Percentiles rank a stretch among this genome's conserved stretches.
Conservation (phyloP, 192 early-diverging fungal species). For the Nowakowskiella sp. region DNA sequence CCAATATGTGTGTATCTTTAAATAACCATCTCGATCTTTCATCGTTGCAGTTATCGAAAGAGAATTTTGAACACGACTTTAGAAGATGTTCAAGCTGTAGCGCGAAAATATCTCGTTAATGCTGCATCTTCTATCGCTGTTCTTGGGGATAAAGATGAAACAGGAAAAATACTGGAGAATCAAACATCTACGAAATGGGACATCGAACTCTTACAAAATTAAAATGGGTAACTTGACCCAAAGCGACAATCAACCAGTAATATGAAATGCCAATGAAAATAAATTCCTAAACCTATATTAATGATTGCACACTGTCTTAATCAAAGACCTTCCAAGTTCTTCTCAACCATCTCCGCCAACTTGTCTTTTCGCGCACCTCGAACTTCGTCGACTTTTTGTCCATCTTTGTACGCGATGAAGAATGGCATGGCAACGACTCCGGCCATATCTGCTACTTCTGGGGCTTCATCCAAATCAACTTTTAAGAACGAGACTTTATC, state of each 20-base stretch:
- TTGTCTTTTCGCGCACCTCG: slow-evolving; percentile 69
- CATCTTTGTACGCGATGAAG: slow-evolving; percentile 74
- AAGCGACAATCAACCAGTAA: too few relatives aligned
- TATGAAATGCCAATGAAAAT: too few relatives aligned
- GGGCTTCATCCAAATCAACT: slow-evolving; percentile 49
- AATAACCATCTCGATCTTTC: slow-evolving; percentile 1
- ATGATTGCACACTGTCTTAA: too few relatives aligned
- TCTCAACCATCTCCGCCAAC: slow-evolving; percentile 62
- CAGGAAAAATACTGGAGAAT: too few relatives aligned
- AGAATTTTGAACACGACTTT: slow-evolving; percentile 60
- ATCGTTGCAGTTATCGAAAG: slow-evolving; percentile 64
- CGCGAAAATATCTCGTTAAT: slow-evolving; percentile 52
- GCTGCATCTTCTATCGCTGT: slow-evolving; percentile 30
- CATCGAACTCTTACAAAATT: too few relatives aligned
- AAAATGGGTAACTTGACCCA: too few relatives aligned
- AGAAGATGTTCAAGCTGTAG: slow-evolving; percentile 63
- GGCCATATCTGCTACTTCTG: slow-evolving; percentile 35
- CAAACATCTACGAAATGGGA: too few relatives aligned
- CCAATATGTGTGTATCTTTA: not conserved
- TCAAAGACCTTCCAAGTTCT: too few relatives aligned
- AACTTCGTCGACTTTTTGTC: slow-evolving; percentile 65
- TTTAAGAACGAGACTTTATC: slow-evolving; percentile 17
- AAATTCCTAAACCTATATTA: too few relatives aligned
- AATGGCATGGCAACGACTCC: slow-evolving; percentile 68
- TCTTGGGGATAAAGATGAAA: slow-evolving; percentile 19